phyloP scores from a whole-genome alignment of 2,329 filamentous ascomycete genomes.

The Cladobotryum mycophilum region DNA sequence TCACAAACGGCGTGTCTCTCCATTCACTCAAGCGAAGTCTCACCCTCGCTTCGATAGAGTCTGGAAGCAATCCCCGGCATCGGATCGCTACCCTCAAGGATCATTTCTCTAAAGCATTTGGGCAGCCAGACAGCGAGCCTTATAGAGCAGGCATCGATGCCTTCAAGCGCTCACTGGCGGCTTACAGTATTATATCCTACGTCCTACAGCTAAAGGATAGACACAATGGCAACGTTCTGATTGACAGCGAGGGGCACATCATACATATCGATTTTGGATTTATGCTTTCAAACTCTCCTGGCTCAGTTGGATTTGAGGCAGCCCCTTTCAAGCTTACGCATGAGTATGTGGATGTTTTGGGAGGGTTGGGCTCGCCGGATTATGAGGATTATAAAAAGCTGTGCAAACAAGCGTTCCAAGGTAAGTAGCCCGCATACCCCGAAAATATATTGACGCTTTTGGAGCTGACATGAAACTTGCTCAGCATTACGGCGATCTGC shows the following conservation, averaged over 20 bases:
- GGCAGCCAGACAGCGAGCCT: slow-evolving; percentile 59
- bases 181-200: slow-evolving; percentile 81
- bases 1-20: slow-evolving; percentile 81
- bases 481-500: slow-evolving; percentile 68
- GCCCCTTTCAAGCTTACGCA: slow-evolving; percentile 82
- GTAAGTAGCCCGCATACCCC: slow-evolving; percentile 33
- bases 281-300: slow-evolving; percentile 82
- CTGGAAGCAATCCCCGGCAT: slow-evolving; percentile 65
- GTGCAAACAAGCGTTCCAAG: slow-evolving; percentile 80
- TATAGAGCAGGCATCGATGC: slow-evolving; percentile 69
- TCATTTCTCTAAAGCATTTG: slow-evolving; percentile 77
- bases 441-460: background rate
- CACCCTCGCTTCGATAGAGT: slow-evolving; percentile 67
- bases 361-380: slow-evolving; percentile 62
- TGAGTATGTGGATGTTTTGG: slow-evolving; percentile 79
- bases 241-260: slow-evolving; percentile 80
- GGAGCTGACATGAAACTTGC: slow-evolving; percentile 7
- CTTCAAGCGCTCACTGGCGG: slow-evolving; percentile 75
- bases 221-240: slow-evolving; percentile 80
- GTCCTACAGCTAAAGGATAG: slow-evolving; percentile 78
- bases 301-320: slow-evolving; percentile 78
- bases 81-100: slow-evolving; percentile 75
- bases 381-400: slow-evolving; percentile 71
- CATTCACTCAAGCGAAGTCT: slow-evolving; percentile 79
- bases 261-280: slow-evolving; percentile 88